These are phyloP conservation scores for Silene coronaria DNA, from an alignment of 179 eudicot species.

Conservation along the genomic window DNA sequence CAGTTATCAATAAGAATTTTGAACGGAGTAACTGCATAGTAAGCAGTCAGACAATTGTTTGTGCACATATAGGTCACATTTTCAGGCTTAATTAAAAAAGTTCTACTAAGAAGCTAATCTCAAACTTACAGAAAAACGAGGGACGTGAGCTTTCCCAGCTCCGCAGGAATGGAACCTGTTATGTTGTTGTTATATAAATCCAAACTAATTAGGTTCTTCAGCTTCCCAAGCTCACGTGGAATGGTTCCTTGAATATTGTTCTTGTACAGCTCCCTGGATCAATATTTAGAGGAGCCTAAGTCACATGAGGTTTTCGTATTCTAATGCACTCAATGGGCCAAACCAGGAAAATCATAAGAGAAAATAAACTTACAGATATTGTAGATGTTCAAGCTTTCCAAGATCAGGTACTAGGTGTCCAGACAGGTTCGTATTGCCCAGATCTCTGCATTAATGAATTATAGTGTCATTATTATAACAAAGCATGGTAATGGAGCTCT, in stretches of 20 bases:
- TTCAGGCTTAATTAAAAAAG: not conserved
- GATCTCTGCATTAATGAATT: conserved; percentile 53
- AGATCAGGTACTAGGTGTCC: conserved; percentile 91
- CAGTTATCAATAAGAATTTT: not conserved
- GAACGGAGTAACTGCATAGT: not conserved
- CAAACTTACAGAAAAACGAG: conserved; percentile 69
- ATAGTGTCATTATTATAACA: conserved; percentile 3
- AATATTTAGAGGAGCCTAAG: not conserved
- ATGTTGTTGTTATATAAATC: conserved; percentile 87
- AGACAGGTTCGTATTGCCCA: conserved; percentile 80
- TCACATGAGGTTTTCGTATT: not conserved
- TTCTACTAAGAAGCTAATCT: not conserved
- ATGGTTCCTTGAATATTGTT: conserved; percentile 77
- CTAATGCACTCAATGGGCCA: not conserved
- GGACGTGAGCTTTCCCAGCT: conserved; percentile 68
- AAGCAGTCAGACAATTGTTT: not conserved
- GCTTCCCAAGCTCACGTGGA: conserved; percentile 76
- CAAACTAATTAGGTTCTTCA: conserved; percentile 87
- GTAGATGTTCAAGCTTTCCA: conserved; percentile 85
- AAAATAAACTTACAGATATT: conserved; percentile 59
- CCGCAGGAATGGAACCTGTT: conserved; percentile 65
- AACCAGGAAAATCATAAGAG: not conserved
- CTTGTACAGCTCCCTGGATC: conserved; percentile 86
- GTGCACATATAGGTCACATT: not conserved
- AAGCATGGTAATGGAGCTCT: not conserved